phyloP scores from a whole-genome alignment of 495 filamentous ascomycete species.

The Podospora anserina region DNA sequence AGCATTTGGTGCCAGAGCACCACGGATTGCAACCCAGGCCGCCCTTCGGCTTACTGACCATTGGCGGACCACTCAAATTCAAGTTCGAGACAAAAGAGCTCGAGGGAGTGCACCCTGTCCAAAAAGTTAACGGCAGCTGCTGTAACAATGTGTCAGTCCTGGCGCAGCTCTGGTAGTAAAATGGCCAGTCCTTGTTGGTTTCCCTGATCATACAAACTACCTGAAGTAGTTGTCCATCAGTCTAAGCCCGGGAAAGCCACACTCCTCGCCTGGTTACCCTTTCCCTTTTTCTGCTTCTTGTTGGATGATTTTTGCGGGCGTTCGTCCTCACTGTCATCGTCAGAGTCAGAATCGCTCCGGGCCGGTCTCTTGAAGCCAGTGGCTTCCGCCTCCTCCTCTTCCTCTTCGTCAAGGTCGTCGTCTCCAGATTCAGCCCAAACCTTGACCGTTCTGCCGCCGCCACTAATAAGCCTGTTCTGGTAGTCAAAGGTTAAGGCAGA shows the following conservation, averaged over 20 bases:
- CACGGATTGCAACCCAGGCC: no score
- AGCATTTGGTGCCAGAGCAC: background rate
- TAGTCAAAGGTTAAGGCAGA: constrained; percentile 77
- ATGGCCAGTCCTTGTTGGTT: background rate
- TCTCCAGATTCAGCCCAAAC: constrained; percentile 61
- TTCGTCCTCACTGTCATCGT: constrained; percentile 42
- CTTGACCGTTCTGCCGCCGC: constrained; percentile 77
- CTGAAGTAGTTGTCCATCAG: background rate
- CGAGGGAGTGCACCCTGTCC: background rate
- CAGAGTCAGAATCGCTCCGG: constrained; percentile 40
- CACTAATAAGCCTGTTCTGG: constrained; percentile 78
- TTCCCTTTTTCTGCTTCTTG: constrained; percentile 49
- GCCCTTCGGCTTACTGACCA: background rate
- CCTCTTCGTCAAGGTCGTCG: constrained; percentile 41
- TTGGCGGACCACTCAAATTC: background rate
- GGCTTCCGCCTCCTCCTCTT: constrained; percentile 46
- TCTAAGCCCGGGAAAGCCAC: constrained; percentile 36
- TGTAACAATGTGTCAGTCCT: background rate
- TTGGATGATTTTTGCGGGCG: constrained; percentile 40
- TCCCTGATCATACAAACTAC: background rate
- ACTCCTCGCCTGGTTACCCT: constrained; percentile 27
- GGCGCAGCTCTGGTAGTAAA: background rate
- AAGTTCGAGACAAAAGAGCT: background rate
- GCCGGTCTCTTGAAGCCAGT: constrained; percentile 45
- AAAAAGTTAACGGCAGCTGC: background rate